Percentiles rank a stretch among this genome's conserved stretches.
phyloP scores from a whole-genome alignment of 768 basidiomycete genomes.

The Trametes villosa region DNA sequence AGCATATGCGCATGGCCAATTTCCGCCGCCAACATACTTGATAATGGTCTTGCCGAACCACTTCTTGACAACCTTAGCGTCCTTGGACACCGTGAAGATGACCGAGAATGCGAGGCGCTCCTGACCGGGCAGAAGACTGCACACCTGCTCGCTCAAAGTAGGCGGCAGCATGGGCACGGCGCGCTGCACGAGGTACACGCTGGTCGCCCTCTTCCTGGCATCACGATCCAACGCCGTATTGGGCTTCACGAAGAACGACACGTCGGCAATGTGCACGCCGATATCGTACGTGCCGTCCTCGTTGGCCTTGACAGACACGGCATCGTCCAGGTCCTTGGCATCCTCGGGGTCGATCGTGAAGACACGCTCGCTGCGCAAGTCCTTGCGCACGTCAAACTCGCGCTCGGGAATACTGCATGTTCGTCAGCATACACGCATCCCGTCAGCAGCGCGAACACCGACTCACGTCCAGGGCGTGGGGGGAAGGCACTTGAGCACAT shows the following conservation, averaged over 20 bases:
- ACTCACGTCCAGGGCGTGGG: constrained; percentile 93
- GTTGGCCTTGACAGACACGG: constrained; percentile 84
- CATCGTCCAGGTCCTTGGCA: constrained; percentile 95
- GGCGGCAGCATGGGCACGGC: constrained; percentile 98
- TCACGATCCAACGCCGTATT: constrained; percentile 98
- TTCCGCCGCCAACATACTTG: constrained; percentile 53
- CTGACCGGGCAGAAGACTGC: constrained; percentile 85
- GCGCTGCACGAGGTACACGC: constrained; percentile 95
- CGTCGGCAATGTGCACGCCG: constrained; percentile 96
- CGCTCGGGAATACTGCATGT: constrained; percentile 77
- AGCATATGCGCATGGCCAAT: not conserved
- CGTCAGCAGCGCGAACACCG: constrained; percentile 29
- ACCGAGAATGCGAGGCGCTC: constrained; percentile 93
- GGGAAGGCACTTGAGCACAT: constrained; percentile 93
- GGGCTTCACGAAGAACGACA: constrained; percentile 92
- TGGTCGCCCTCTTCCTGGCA: constrained; percentile 95
- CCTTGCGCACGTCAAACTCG: constrained; percentile 86
- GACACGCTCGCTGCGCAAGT: constrained; percentile 80
- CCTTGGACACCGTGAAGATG: constrained; percentile 82
- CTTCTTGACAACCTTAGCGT: constrained; percentile 82
- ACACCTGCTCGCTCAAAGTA: constrained; percentile 88
- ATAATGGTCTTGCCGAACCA: constrained; percentile 95
- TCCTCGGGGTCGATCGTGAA: constrained; percentile 93
- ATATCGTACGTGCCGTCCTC: constrained; percentile 94
- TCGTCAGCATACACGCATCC: not conserved